These are phyloP conservation scores for Penicillium taxi DNA, from an alignment of 495 filamentous ascomycete genomes.

Conservation along the genomic window DNA sequence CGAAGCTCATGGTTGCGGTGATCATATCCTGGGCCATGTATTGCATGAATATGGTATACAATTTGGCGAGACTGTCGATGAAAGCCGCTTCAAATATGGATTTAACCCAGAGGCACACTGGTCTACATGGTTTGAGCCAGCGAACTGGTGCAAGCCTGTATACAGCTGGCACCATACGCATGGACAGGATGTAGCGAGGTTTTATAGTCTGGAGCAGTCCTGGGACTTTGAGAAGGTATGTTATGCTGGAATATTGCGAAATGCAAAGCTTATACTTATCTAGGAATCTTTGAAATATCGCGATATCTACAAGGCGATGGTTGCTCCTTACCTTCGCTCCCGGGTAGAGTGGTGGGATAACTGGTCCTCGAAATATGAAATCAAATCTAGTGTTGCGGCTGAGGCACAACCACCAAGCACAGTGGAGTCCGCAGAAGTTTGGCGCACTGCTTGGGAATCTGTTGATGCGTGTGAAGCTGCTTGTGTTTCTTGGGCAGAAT, in stretches of 20 bases:
- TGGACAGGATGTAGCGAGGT: constrained; percentile 19
- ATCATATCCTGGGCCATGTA: constrained; percentile 42
- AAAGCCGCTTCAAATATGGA: constrained; percentile 41
- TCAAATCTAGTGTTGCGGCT: constrained; percentile 17
- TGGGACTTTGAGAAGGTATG: constrained; percentile 17
- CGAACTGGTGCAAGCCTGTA: constrained; percentile 42
- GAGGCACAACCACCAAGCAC: constrained; percentile 9
- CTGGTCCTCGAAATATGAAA: constrained; percentile 19
- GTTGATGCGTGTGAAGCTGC: constrained; percentile 21
- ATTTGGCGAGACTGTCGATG: constrained; percentile 25
- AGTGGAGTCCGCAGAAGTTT: constrained; percentile 12
- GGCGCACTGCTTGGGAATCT: constrained; percentile 18
- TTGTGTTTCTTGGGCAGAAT: constrained; percentile 18
- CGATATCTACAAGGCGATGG: constrained; percentile 18
- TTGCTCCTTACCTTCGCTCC: constrained; percentile 12
- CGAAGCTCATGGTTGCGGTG: constrained; percentile 38
- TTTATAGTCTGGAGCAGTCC: constrained; percentile 17
- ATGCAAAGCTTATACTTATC: not conserved
- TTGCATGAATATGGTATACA: constrained; percentile 38
- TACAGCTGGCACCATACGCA: constrained; percentile 44
- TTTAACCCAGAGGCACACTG: constrained; percentile 35
- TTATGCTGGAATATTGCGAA: not conserved
- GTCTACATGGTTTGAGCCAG: constrained; percentile 26
- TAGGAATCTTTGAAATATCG: constrained; percentile 15
- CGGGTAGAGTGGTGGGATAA: constrained; percentile 23